Evolutionary conservation across 208 protist genomes (phyloP).

Genomic region (Willaertia magna): DNA sequence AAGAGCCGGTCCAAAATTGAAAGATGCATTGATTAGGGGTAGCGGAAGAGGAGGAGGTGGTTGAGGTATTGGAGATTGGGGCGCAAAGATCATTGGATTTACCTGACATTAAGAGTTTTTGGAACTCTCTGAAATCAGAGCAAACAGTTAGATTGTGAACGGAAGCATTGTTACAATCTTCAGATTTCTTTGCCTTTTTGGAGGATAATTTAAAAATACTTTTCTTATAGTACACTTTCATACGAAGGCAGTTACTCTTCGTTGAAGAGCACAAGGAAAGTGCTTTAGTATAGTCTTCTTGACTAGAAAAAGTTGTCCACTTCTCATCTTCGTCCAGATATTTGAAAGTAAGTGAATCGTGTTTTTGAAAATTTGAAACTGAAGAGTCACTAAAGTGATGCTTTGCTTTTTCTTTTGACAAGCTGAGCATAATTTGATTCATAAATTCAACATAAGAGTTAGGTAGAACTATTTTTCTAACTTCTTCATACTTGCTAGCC

Average conservation of each 20-base stretch:
- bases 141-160: background rate
- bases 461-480: background rate
- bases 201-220: background rate
- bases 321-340: background rate
- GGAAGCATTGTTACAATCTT: background rate
- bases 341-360: background rate
- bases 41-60: background rate
- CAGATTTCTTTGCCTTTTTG: background rate
- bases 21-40: background rate
- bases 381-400: background rate
- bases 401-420: background rate
- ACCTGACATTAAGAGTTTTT: background rate
- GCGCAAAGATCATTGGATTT: background rate
- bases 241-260: background rate
- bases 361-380: background rate
- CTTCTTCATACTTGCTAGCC: background rate
- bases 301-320: background rate
- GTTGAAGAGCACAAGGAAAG: background rate
- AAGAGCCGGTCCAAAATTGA: background rate
- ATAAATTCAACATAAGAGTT: background rate
- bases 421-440: background rate
- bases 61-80: background rate
- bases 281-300: background rate
- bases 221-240: background rate
- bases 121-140: background rate